These are phyloP conservation scores for Meyerozyma smithsonii DNA, from an alignment of 1,139 yeast species.

Conservation along the genomic window DNA sequence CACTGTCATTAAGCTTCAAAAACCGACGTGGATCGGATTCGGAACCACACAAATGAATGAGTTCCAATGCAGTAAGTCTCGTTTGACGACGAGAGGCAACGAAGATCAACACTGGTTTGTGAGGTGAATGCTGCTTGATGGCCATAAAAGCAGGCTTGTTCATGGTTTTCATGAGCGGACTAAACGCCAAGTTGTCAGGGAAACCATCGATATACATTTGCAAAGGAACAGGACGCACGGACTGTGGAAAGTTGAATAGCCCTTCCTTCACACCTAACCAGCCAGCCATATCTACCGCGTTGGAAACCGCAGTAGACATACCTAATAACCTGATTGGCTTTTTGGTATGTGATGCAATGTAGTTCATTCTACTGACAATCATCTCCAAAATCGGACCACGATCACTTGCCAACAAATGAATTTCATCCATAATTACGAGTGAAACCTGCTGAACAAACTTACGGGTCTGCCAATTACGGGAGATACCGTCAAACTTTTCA, in stretches of 20 bases:
- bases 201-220: conserved; percentile 98
- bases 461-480: conserved; percentile 97
- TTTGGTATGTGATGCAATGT: conserved; percentile 71
- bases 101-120: conserved; percentile 87
- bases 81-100: conserved; percentile 98
- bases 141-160: conserved; percentile 97
- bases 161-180: conserved; percentile 97
- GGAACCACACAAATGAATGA: conserved; percentile 91
- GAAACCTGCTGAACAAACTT: conserved; percentile 89
- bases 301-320: conserved; percentile 96
- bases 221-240: conserved; percentile 95
- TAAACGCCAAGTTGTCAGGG: conserved; percentile 89
- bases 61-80: conserved; percentile 85
- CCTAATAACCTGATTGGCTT: conserved; percentile 81
- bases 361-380: conserved; percentile 98
- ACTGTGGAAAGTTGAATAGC: conserved; percentile 86
- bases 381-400: conserved; percentile 97
- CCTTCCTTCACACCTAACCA: conserved; percentile 95
- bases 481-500: conserved; percentile 97
- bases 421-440: conserved; percentile 94
- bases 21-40: conserved; percentile 91
- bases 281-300: conserved; percentile 96
- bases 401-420: conserved; percentile 93
- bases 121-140: conserved; percentile 90
- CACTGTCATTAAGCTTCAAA: conserved; percentile 70